Evolutionary conservation across 2,329 filamentous ascomycete species (phyloP), one percentile per base, ranked within the genome.

Genomic region (Epichloe coenophiala): DNA sequence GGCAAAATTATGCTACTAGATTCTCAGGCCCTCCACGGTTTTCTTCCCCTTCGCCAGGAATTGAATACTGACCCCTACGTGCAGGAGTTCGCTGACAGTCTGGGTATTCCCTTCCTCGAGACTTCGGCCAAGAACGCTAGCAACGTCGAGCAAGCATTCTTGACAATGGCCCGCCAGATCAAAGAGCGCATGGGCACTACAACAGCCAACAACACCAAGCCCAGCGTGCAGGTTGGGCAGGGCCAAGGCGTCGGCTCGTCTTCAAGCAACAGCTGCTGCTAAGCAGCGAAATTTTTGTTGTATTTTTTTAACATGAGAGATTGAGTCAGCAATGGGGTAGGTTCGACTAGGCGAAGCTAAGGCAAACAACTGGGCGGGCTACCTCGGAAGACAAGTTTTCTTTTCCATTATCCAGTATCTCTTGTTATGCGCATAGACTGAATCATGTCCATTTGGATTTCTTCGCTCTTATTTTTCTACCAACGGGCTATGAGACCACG

Each of bases 121-220:
- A 98, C 93, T 17, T 98, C 93, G 41, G 93, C 93, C 66, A 98
- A 98, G 86, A 97, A 95, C 74, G 91, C 93, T 59, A 95, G 87
- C 74, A 98, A 98, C 71, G 93, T 98, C 69, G 93, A 98, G 76
- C 93, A 98, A 75, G 91, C 93, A 65, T 98, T 98, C 84, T 74
- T 98, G 74, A 98, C 93, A 70, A 98, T 98, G 93, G 93, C 93
- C 62, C 86, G 93, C 71, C 93, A 98, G 74, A 98, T 98, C 76
- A 98, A 98, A 81, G 91, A 97, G 77, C 86, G 93, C 65, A 98
- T 98, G 91, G 93, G 93, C 64, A 95, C 88, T 61, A 93, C 91
- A 57, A 85, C 87, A 43, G 86, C 86, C 59, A 90, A 90, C 76
- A 97, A 97, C 81, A 95, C 91, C 75, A 98, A 97, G 78, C 91